Conservation (phyloP, 306 rosid genomes). For the Comarum palustre region DNA sequence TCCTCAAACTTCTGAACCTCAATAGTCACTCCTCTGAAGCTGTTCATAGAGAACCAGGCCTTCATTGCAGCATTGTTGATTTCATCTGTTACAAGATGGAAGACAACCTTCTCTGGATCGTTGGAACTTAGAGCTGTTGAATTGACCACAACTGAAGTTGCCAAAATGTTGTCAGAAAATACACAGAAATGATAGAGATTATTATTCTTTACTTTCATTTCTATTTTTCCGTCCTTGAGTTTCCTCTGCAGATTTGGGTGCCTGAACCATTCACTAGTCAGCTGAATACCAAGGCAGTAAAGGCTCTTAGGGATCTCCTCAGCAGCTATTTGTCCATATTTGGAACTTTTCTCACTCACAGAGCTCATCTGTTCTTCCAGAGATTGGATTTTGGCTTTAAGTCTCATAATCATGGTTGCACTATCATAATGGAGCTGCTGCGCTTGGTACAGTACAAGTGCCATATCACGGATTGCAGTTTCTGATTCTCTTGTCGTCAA, state of each 20-base stretch:
- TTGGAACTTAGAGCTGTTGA: conserved; percentile 70
- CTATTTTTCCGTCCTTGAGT: conserved; percentile 46
- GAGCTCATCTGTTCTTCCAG: conserved; percentile 78
- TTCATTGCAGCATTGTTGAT: conserved; percentile 79
- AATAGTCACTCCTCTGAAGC: conserved; percentile 60
- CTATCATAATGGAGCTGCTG: conserved; percentile 90
- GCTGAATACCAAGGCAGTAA: conserved; percentile 76
- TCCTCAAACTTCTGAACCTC: conserved; percentile 83
- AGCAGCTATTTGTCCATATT: conserved; percentile 90
- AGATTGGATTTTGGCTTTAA: conserved; percentile 75
- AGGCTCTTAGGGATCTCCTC: conserved; percentile 88
- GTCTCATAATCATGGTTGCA: conserved; percentile 86
- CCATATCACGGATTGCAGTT: conserved; percentile 64
- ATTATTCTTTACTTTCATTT: conserved; percentile 64
- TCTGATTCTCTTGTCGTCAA: conserved; percentile 64
- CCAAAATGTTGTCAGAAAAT: conserved; percentile 81
- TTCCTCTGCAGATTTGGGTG: conserved; percentile 49
- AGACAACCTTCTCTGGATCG: conserved; percentile 59
- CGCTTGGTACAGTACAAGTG: conserved; percentile 69
- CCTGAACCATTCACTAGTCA: conserved; percentile 77
- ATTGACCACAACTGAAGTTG: conserved; percentile 85
- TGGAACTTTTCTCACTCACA: conserved; percentile 76
- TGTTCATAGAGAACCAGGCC: conserved; percentile 79
- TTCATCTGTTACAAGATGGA: conserved; percentile 85
- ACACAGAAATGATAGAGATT: conserved; percentile 71